Percentiles rank a stretch among this genome's conserved stretches.
Conservation (phyloP, 371 early-diverging fungal genomes). For the Rhizopus arrhizus region DNA sequence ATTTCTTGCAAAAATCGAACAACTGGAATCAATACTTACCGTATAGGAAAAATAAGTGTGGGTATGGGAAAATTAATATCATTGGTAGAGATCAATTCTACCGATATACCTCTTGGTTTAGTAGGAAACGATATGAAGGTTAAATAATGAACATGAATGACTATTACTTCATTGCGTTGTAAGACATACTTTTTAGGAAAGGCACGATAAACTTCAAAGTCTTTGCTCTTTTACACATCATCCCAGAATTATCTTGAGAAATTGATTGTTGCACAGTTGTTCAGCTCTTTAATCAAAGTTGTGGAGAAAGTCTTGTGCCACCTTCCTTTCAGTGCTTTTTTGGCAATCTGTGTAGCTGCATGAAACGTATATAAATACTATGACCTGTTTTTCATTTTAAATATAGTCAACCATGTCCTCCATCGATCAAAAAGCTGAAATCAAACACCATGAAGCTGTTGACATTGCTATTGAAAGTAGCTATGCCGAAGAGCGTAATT, state of each 20-base stretch:
- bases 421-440: conserved; percentile 18
- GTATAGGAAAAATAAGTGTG: neutral
- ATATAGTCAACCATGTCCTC: conserved; percentile 5
- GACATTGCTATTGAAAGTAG: neutral
- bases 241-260: no score
- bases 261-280: no score
- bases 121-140: neutral
- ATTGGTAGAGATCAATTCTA: neutral
- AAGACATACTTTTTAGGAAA: no score
- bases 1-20: no score
- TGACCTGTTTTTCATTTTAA: neutral
- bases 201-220: neutral
- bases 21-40: no score
- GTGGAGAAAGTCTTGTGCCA: conserved; percentile 28
- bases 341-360: conserved; percentile 11
- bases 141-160: neutral
- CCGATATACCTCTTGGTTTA: neutral
- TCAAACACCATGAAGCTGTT: conserved; percentile 24
- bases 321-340: conserved; percentile 23
- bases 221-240: neutral
- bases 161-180: neutral
- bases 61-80: neutral
- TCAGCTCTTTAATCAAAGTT: neutral
- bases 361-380: conserved; percentile 13
- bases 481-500: neutral